Evolutionary conservation across 768 basidiomycete genomes (phyloP).

Genomic region (Boletus vermiculosoides): DNA sequence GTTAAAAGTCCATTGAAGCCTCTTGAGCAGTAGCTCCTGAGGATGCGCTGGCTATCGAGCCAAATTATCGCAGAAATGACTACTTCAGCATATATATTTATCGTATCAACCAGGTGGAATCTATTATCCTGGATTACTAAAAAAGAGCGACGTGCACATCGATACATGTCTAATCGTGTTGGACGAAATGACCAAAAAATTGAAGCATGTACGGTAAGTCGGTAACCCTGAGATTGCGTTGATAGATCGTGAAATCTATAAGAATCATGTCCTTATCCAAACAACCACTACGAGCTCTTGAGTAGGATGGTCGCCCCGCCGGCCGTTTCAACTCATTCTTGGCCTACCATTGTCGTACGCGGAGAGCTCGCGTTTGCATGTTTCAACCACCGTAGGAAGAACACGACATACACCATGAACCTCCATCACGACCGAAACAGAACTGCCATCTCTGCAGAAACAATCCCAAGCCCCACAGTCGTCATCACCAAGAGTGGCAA

Average conservation of each 20-base stretch:
- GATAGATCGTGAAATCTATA: not conserved
- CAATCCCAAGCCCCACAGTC: conserved; percentile 66
- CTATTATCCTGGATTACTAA: not conserved
- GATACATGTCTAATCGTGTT: conserved; percentile 9
- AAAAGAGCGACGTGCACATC: not conserved
- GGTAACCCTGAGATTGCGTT: no score
- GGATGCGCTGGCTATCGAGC: no score
- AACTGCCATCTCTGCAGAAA: conserved; percentile 74
- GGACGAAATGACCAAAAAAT: not conserved
- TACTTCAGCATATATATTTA: not conserved
- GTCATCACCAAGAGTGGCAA: no score
- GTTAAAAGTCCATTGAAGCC: no score
- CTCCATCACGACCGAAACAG: conserved; percentile 30
- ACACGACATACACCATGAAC: not conserved
- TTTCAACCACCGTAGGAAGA: no score
- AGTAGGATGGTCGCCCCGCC: not conserved
- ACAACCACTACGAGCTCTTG: no score
- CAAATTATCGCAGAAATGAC: no score
- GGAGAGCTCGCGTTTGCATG: not conserved
- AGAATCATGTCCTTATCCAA: not conserved
- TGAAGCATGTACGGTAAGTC: not conserved
- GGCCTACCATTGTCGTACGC: not conserved
- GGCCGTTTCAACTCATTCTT: not conserved
- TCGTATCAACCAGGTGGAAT: not conserved
- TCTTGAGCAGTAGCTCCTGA: no score